Base-by-base conservation (phyloP, 192 early-diverging fungal species). In the Coemansia brasiliensis region DNA sequence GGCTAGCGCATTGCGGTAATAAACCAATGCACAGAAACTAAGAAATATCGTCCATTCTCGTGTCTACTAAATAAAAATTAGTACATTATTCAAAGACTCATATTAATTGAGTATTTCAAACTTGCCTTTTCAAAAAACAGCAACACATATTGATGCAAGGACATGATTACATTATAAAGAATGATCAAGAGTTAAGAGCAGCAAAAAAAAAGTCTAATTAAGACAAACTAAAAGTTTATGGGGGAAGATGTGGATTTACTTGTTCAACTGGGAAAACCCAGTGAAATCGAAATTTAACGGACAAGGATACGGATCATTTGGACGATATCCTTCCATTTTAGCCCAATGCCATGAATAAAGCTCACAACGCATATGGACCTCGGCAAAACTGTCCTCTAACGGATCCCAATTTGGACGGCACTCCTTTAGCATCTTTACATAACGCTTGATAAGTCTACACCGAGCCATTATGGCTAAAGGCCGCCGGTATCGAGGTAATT, bases 321-420 rank as follows among this genome's bases (percentile, higher is more conserved):
- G 22, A 0, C 74, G 50, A 44, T 78, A 78, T 10, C 74, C 74
- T n/a, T 56, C 52, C 1, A 46, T n/a, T 2, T 11, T 7, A 5
- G 41, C 59, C 26, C 6, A 10, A 49, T 60, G 64, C 74, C 74
- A 78, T 0, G 68, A 51, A 4, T 10, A 24, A 8, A 78, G 49
- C 57, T 78, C 74, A n/a, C 74, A 78, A 0, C 74, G 53, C 56
- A 53, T 48, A 43, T 78, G 74, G 11, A 78, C 74, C 39, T 78
- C 74, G 13, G 55, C 57, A 13, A 78, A 56, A 2, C 37, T 37
- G 16, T 78, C 74, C 1, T 32, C 60, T 65, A 63, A 10, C 8
- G 74, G 74, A 46, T 78, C 68, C 68, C 68, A 78, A 6, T 5
- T 20, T 4, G 63, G 39, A 12, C 63, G 43, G 46, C 74, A 70